These are phyloP conservation scores for Colletotrichum falcatum DNA, from an alignment of 2,329 filamentous ascomycete genomes.

Conservation along the genomic window DNA sequence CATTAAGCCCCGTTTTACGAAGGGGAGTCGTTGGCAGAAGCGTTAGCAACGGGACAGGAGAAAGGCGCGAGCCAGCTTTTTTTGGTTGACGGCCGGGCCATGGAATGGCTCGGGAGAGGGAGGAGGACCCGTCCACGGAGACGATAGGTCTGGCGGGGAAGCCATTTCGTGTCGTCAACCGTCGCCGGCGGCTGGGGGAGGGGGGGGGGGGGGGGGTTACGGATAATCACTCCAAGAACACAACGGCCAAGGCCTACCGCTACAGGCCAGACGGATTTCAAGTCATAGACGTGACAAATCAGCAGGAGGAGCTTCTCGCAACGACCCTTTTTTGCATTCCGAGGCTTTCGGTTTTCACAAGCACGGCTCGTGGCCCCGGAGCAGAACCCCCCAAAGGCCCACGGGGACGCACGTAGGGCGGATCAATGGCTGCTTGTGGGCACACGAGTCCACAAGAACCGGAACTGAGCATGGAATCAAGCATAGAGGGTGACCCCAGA, in stretches of 20 bases:
- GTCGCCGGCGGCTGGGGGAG: not conserved
- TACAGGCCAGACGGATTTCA: not conserved
- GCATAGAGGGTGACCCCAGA: no score
- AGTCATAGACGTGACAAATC: not conserved
- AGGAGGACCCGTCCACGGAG: not conserved
- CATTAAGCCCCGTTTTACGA: not conserved
- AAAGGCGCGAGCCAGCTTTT: not conserved
- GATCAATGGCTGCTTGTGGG: not conserved
- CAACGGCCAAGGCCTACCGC: no score
- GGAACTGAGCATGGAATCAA: no score
- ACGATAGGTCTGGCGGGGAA: not conserved
- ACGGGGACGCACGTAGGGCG: not conserved
- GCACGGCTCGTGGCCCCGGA: no score
- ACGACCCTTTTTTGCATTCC: not conserved
- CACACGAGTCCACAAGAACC: no score
- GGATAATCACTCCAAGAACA: not conserved
- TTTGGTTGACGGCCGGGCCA: not conserved
- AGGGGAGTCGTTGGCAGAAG: not conserved
- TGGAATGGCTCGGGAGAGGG: not conserved
- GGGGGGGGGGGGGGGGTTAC: no score
- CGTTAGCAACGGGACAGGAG: no score
- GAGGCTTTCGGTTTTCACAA: not conserved
- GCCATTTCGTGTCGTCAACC: not conserved
- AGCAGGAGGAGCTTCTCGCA: not conserved
- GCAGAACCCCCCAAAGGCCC: no score